phyloP scores from a whole-genome alignment of 495 filamentous ascomycete species.

The Extremus antarcticus region DNA sequence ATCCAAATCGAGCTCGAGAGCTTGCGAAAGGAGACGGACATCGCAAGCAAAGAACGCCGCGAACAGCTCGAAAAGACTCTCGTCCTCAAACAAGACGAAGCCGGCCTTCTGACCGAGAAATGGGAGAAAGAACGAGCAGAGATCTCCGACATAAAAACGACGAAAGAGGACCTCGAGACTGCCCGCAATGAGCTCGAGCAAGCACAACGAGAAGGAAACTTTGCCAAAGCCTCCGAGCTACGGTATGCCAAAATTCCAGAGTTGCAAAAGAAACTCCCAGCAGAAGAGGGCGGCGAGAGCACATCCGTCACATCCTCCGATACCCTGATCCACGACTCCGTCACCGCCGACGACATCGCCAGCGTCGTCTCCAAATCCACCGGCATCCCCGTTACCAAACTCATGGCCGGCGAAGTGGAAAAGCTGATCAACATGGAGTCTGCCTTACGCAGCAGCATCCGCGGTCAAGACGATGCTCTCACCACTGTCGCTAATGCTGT shows the following conservation, averaged over 20 bases:
- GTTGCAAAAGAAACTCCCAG: slow-evolving; percentile 67
- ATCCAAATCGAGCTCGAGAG: slow-evolving; percentile 97
- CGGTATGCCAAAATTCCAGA: slow-evolving; percentile 75
- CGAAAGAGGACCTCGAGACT: slow-evolving; percentile 73
- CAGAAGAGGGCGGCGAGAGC: slow-evolving; percentile 43
- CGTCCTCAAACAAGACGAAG: slow-evolving; percentile 62
- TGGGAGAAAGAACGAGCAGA: slow-evolving; percentile 88
- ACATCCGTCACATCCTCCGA: slow-evolving; percentile 28
- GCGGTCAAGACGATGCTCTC: slow-evolving; percentile 89
- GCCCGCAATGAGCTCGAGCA: slow-evolving; percentile 75
- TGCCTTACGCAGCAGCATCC: slow-evolving; percentile 67
- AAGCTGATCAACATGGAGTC: slow-evolving; percentile 94
- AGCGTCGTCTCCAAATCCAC: slow-evolving; percentile 82
- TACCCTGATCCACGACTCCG: slow-evolving; percentile 77
- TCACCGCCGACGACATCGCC: slow-evolving; percentile 87
- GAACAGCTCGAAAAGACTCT: slow-evolving; percentile 69
- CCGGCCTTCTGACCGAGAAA: slow-evolving; percentile 51
- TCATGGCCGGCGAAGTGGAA: slow-evolving; percentile 86
- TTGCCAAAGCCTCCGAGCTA: slow-evolving; percentile 75
- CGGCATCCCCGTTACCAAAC: slow-evolving; percentile 81
- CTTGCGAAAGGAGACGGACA: slow-evolving; percentile 84
- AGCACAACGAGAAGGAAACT: slow-evolving; percentile 85
- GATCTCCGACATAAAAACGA: slow-evolving; percentile 73
- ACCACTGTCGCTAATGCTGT: slow-evolving; percentile 87
- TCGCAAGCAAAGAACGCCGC: slow-evolving; percentile 76